Evolutionary conservation across 1,284 basidiomycete species (phyloP).

Genomic region (Malassezia nana): DNA sequence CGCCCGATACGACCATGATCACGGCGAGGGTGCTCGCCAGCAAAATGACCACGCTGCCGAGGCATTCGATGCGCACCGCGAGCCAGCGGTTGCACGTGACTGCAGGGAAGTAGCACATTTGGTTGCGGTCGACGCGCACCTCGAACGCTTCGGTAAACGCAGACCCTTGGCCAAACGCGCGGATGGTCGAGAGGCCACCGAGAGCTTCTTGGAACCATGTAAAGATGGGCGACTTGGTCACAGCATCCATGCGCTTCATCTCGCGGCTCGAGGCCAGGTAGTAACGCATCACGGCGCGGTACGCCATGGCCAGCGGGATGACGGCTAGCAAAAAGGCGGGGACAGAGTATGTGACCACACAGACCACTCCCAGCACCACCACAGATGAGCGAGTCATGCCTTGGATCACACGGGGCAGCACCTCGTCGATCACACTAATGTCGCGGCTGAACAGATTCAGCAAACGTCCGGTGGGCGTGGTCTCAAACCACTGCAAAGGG

Average conservation of each 20-base stretch:
- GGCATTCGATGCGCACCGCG: constrained; percentile 57
- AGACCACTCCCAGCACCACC: constrained; percentile 58
- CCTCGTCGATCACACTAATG: constrained; percentile 71
- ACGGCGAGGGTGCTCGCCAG: constrained; percentile 64
- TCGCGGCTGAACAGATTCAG: constrained; percentile 80
- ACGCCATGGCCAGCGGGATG: constrained; percentile 37
- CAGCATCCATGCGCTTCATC: constrained; percentile 80
- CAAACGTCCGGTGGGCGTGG: constrained; percentile 56
- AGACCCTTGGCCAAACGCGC: constrained; percentile 52
- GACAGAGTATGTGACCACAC: constrained; percentile 60
- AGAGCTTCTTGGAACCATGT: constrained; percentile 65
- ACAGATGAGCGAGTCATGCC: constrained; percentile 34
- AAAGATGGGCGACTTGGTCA: constrained; percentile 82
- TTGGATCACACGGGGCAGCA: constrained; percentile 42
- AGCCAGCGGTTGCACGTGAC: constrained; percentile 67
- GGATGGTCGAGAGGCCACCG: constrained; percentile 72
- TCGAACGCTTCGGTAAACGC: constrained; percentile 71
- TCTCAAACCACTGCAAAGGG: constrained; percentile 47
- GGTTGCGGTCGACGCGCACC: constrained; percentile 69
- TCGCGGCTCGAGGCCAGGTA: constrained; percentile 84
- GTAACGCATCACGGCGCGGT: constrained; percentile 52
- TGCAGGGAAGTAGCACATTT: constrained; percentile 63
- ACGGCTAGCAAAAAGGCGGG: constrained; percentile 65
- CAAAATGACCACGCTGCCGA: constrained; percentile 72
- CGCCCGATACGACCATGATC: constrained; percentile 51